A percentile compares a stretch with the other conserved stretches of the same genome.
Evolutionary conservation across 164 flowering plant species (phyloP).

Genomic region (Liriodendron chinense): DNA sequence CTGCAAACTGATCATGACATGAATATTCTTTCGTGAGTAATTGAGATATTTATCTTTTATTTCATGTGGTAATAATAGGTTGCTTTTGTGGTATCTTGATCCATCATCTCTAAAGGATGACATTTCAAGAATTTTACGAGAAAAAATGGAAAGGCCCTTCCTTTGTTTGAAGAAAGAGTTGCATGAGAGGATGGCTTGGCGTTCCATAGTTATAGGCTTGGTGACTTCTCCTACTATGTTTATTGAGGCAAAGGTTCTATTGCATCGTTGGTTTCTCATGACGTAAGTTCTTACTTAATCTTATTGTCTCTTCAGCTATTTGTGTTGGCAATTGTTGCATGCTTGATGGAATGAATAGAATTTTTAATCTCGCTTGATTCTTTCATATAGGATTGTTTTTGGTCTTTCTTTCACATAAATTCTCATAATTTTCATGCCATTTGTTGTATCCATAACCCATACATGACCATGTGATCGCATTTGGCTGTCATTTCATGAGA

Average conservation of each 20-base stretch:
- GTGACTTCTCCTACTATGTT: conserved; percentile 63
- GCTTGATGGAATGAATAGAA: background rate
- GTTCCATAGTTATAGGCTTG: conserved; percentile 44
- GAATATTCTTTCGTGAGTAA: background rate
- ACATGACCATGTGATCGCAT: too few species aligned
- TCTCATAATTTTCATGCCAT: background rate
- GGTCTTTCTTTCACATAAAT: background rate
- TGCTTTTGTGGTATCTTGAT: conserved; percentile 65
- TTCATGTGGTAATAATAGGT: conserved; percentile 36
- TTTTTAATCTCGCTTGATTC: background rate
- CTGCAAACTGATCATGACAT: background rate
- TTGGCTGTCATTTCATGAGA: too few species aligned
- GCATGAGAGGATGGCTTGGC: conserved; percentile 59
- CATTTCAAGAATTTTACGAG: conserved; percentile 38
- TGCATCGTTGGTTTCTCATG: conserved; percentile 66
- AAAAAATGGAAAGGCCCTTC: conserved; percentile 50
- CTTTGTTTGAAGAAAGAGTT: conserved; percentile 53
- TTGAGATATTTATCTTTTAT: background rate
- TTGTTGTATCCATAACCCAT: background rate
- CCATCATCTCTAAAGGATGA: conserved; percentile 54
- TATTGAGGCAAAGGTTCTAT: conserved; percentile 54
- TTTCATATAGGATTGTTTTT: too few species aligned
- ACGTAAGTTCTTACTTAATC: conserved; percentile 49
- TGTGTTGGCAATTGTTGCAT: background rate
- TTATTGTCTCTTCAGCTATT: conserved; percentile 3